Evolutionary conservation across 176 grass and related monocot species (phyloP).

Genomic region (Tuctoria greenei): DNA sequence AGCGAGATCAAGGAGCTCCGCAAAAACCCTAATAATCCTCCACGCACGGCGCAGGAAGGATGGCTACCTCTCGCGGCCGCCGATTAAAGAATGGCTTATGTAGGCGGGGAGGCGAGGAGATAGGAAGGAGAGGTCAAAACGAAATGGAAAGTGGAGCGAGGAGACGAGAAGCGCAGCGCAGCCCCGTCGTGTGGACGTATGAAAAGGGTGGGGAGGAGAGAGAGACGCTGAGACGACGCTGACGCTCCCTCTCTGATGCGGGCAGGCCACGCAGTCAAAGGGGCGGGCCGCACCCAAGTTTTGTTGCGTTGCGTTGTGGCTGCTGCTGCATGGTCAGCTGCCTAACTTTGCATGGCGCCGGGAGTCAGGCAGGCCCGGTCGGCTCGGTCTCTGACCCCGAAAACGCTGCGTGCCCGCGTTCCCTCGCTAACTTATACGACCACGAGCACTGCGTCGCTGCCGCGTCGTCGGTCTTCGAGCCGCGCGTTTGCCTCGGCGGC

Average conservation of each 20-base stretch:
- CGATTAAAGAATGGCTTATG: slow-evolving; percentile 45
- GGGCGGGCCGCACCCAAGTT: slow-evolving; percentile 1
- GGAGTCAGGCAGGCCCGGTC: no score
- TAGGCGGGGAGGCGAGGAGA: slow-evolving; percentile 13
- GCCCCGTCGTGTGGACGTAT: slow-evolving; percentile 33
- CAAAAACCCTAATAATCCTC: slow-evolving; percentile 84
- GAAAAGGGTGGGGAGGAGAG: not conserved
- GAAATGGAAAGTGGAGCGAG: slow-evolving; percentile 44
- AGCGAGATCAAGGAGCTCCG: not conserved
- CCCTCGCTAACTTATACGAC: no score
- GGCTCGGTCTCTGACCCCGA: no score
- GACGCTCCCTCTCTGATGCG: not conserved
- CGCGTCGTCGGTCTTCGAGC: not conserved
- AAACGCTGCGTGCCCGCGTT: no score
- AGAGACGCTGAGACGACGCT: slow-evolving; percentile 27
- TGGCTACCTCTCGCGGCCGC: not conserved
- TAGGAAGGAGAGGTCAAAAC: slow-evolving; percentile 5
- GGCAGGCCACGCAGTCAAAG: slow-evolving; percentile 45
- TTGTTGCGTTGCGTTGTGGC: slow-evolving; percentile 2
- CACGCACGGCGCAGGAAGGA: not conserved
- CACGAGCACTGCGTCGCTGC: no score
- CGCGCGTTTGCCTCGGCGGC: not conserved
- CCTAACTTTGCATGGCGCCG: not conserved
- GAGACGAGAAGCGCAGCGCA: slow-evolving; percentile 11
- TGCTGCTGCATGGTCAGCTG: not conserved